Conservation (phyloP, 148 eudicot species). For the Camellia granthamiana region DNA sequence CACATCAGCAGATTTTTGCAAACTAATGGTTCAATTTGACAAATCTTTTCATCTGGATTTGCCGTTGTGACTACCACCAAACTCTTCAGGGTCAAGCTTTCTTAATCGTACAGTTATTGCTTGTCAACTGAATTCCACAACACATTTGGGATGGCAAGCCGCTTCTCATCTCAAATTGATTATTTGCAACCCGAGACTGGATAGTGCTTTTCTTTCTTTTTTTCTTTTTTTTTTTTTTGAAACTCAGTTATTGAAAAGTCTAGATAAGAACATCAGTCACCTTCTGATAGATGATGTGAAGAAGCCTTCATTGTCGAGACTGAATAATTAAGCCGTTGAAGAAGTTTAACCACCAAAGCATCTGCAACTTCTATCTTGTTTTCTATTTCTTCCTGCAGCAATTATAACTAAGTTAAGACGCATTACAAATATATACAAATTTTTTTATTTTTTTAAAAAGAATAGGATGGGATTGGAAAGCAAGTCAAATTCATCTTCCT, state of each 20-base stretch:
- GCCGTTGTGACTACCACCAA: background rate
- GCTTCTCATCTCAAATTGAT: background rate
- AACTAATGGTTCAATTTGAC: background rate
- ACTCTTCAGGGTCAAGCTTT: background rate
- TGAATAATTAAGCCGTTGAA: constrained; percentile 82
- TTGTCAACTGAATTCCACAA: background rate
- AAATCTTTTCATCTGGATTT: background rate
- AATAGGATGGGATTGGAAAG: background rate
- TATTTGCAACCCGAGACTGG: background rate
- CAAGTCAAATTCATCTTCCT: background rate
- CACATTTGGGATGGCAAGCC: background rate
- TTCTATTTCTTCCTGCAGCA: constrained; percentile 80
- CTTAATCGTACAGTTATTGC: no score
- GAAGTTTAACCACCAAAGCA: constrained; percentile 83
- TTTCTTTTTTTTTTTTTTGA: background rate
- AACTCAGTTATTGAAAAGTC: background rate
- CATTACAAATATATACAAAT: background rate
- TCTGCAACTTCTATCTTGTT: constrained; percentile 93
- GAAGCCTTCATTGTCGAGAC: constrained; percentile 84
- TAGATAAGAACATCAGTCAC: constrained; percentile 28
- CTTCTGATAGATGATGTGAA: constrained; percentile 80
- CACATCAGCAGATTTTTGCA: constrained; percentile 1
- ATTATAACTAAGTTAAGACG: background rate
- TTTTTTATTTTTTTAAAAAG: background rate
- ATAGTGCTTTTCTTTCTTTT: background rate